These are phyloP conservation scores for Cicer arietinum DNA, from an alignment of 306 rosid genomes.

Conservation along the genomic window DNA sequence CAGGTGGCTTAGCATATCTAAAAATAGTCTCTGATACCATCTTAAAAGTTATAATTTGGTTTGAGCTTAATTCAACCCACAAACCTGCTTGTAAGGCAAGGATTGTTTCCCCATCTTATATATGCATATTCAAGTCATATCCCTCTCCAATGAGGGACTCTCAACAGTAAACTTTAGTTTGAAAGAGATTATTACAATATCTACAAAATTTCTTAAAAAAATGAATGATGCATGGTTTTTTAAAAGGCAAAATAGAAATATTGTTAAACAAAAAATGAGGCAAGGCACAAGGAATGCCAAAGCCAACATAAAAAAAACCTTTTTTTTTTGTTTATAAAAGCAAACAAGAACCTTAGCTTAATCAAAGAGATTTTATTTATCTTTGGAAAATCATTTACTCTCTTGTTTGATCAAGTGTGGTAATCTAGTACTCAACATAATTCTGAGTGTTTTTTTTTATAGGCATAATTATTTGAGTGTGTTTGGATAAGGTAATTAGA, in stretches of 20 bases:
- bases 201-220: neutral
- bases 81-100: neutral
- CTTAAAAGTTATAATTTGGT: neutral
- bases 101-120: neutral
- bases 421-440: neutral
- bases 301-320: neutral
- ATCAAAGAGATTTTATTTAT: constrained; percentile 1
- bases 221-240: neutral
- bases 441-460: neutral
- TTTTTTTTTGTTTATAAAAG: too few relatives aligned
- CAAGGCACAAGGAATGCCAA: constrained; percentile 9
- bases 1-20: constrained; percentile 2
- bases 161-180: constrained; percentile 4
- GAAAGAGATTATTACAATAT: neutral
- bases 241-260: neutral
- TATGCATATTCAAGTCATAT: neutral
- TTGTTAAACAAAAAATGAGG: neutral
- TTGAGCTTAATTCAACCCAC: neutral
- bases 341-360: neutral
- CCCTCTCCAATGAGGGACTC: neutral
- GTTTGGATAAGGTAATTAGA: neutral
- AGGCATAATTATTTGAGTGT: too few relatives aligned
- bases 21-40: neutral
- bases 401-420: neutral
- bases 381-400: neutral